Conservation (phyloP, 257 asterid species). For the Gentiana straminea region DNA sequence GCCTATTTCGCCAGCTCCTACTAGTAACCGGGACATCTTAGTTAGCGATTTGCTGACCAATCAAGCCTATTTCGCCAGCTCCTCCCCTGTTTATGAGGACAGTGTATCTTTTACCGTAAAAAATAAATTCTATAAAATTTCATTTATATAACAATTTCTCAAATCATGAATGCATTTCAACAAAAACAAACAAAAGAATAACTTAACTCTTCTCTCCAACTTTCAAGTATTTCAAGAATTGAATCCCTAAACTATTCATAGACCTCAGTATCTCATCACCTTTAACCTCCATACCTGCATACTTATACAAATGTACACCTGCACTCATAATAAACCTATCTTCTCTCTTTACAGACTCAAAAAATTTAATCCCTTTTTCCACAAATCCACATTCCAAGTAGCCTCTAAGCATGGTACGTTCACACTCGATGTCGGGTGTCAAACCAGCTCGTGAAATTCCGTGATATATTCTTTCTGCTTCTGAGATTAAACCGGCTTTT, state of each 20-base stretch:
- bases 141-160: too few species aligned
- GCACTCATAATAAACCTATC: conserved; percentile 71
- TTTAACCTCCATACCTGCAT: conserved; percentile 28
- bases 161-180: too few species aligned
- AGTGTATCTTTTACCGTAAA: too few species aligned
- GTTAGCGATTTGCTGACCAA: too few species aligned
- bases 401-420: conserved; percentile 57
- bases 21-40: too few species aligned
- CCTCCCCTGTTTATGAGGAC: too few species aligned
- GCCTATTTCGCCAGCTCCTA: too few species aligned
- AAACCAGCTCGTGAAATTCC: conserved; percentile 26
- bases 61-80: too few species aligned
- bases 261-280: conserved; percentile 37
- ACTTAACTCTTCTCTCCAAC: conserved; percentile 37
- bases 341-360: conserved; percentile 16
- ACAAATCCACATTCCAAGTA: conserved; percentile 52
- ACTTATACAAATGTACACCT: conserved; percentile 54
- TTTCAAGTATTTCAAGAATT: conserved; percentile 42
- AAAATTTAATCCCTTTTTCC: conserved; percentile 56
- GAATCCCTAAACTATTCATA: conserved; percentile 30
- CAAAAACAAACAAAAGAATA: too few species aligned
- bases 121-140: too few species aligned
- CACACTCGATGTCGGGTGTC: conserved; percentile 43
- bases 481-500: conserved; percentile 42
- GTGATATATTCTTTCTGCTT: conserved; percentile 50